Conservation (phyloP, 768 basidiomycete genomes). For the Zangia roseola region DNA sequence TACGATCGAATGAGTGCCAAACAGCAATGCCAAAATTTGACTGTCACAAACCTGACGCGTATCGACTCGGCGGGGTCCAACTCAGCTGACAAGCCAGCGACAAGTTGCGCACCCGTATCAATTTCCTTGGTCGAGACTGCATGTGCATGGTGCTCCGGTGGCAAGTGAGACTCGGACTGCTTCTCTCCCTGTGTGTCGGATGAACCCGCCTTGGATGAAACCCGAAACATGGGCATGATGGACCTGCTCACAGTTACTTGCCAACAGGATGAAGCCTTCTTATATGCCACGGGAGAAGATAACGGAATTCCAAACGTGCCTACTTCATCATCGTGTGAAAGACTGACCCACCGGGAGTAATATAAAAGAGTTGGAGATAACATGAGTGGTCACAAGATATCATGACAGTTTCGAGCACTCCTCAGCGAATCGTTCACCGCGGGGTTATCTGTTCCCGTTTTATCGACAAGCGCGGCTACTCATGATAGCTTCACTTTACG, state of each 20-base stretch:
- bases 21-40: not conserved
- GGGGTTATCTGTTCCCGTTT: too few relatives aligned
- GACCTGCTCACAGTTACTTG: not conserved
- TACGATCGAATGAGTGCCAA: not conserved
- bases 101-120: conserved; percentile 62
- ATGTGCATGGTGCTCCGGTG: conserved; percentile 19
- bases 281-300: conserved; percentile 7
- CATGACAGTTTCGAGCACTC: not conserved
- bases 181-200: conserved; percentile 16
- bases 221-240: conserved; percentile 1
- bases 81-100: conserved; percentile 40
- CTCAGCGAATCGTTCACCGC: not conserved
- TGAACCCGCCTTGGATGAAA: conserved; percentile 9
- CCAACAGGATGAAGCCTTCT: not conserved
- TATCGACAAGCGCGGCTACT: too few relatives aligned
- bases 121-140: conserved; percentile 44
- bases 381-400: conserved; percentile 5
- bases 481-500: too few relatives aligned
- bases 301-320: not conserved
- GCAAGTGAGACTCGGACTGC: not conserved
- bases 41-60: conserved; percentile 45
- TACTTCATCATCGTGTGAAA: conserved; percentile 10
- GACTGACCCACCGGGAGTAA: not conserved
- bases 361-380: conserved; percentile 6
- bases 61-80: conserved; percentile 53